Evolutionary conservation across 2,329 filamentous ascomycete genomes (phyloP), one percentile per base, ranked within the genome.

Genomic region (Pseudonectria buxi): DNA sequence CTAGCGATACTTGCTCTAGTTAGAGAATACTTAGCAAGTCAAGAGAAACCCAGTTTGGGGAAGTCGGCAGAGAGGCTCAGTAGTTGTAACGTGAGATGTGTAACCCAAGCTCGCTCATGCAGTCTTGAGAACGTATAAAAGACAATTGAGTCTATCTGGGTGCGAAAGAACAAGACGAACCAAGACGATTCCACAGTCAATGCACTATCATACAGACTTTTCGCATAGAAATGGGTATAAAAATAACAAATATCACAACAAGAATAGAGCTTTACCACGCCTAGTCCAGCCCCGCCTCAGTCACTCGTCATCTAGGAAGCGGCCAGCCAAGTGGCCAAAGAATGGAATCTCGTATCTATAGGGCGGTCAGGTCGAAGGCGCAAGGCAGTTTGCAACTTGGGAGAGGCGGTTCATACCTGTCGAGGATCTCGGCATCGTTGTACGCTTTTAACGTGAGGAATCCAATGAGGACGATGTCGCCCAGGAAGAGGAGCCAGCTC

Each of bases 281-380:
- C 18, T 9, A 9, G n/a, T 27, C 16, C 25, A 40, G 35, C 30
- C 28, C n/a, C 4, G 13, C 27, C 13, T 18, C 22, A 16, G 29
- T 44, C 53, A 66, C 45, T 95, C 92, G 56, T 95, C 86, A 54
- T 95, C 90, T 38, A 96, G 72, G 55, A 95, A 90, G 16, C 83
- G 83, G 62, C 83, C 94, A 28, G 92, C 92, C 49, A 95, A 67
- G 28, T 72, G 72, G 4, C 92, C 92, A 53, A 96, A 83, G 54
- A 94, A 78, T 0, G 90, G 90, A 3, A 95, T 73, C 61, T 96
- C 89, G 43, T 81, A 94, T 57, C 90, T 78, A 25, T 4, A 14
- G n/a, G 14, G 28, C 10, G 10, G 67, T 22, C 18, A 22, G 9
- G 5, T 22, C n/a, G n/a, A n/a, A 22, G 18, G 18, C 18, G 9